Percentiles rank a stretch among this genome's conserved stretches.
Evolutionary conservation across 176 grass and related monocot genomes (phyloP).

Genomic region (Oryza glumipatula): DNA sequence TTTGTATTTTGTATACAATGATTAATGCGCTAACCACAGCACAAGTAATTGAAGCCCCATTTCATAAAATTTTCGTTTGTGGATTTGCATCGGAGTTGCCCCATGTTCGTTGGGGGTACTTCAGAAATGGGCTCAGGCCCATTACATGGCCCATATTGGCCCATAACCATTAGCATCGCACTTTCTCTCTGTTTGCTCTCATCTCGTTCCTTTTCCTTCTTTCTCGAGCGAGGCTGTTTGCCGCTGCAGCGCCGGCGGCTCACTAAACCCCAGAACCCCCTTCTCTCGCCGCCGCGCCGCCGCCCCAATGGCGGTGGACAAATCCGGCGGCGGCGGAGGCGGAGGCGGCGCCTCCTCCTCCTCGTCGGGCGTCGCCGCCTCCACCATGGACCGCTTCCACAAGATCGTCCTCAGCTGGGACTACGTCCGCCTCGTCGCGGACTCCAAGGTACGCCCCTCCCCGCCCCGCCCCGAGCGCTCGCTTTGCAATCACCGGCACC

Average conservation of each 20-base stretch:
- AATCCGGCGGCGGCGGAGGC: conserved; percentile 22
- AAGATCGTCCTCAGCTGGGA: conserved; percentile 93
- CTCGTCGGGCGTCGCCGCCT: conserved; percentile 30
- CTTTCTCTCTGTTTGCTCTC: too few species aligned
- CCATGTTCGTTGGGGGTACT: too few species aligned
- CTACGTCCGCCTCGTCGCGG: conserved; percentile 70
- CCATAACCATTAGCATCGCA: too few species aligned
- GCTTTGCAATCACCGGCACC: background rate
- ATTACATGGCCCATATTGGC: too few species aligned
- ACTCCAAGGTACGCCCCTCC: conserved; percentile 54
- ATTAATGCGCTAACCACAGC: too few species aligned
- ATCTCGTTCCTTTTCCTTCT: too few species aligned
- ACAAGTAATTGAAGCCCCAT: too few species aligned
- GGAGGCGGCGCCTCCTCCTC: background rate
- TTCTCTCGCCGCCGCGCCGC: background rate
- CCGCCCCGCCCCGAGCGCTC: background rate
- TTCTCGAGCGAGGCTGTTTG: background rate
- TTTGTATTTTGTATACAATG: too few species aligned
- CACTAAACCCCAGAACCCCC: conserved; percentile 34
- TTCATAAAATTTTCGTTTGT: too few species aligned
- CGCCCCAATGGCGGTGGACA: conserved; percentile 58
- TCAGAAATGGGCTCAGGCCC: too few species aligned
- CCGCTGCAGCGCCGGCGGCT: background rate
- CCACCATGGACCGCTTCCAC: conserved; percentile 64
- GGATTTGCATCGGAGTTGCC: too few species aligned